These are phyloP conservation scores for Gastrolobium bilobum DNA, from an alignment of 306 rosid genomes.

Conservation along the genomic window DNA sequence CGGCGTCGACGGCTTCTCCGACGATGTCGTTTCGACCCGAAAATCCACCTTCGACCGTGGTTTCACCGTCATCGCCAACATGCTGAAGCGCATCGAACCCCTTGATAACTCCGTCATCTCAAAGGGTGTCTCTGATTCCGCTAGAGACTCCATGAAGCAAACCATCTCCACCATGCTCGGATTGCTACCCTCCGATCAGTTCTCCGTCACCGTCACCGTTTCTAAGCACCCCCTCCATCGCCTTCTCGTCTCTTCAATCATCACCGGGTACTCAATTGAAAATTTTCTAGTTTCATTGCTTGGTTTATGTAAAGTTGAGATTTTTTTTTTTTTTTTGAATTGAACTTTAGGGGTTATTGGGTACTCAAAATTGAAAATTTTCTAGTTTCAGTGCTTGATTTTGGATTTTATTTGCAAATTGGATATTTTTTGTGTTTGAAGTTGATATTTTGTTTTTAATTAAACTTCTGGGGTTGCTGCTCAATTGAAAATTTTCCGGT, in stretches of 20 bases:
- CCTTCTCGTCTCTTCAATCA: constrained; percentile 83
- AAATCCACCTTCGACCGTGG: constrained; percentile 79
- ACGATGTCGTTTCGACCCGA: constrained; percentile 87
- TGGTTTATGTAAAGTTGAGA: background rate
- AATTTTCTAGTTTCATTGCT: no score
- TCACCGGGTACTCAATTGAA: constrained; percentile 75
- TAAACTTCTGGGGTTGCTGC: no score
- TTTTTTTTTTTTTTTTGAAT: background rate
- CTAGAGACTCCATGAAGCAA: constrained; percentile 93
- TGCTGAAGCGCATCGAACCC: constrained; percentile 88
- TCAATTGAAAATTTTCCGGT: no score
- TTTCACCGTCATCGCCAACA: constrained; percentile 82
- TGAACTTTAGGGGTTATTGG: constrained; percentile 7
- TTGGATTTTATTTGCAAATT: no score
- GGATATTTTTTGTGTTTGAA: no score
- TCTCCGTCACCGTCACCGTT: constrained; percentile 75
- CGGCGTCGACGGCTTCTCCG: constrained; percentile 77
- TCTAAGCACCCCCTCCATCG: constrained; percentile 76
- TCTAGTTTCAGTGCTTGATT: no score
- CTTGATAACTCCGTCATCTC: constrained; percentile 85
- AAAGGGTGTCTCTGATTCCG: constrained; percentile 80
- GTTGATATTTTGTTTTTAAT: no score
- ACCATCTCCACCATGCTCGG: constrained; percentile 98
- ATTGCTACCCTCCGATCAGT: constrained; percentile 88
- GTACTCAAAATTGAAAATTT: no score